Conservation (phyloP, 2,329 filamentous ascomycete genomes). For the Verticillium alfalfae region DNA sequence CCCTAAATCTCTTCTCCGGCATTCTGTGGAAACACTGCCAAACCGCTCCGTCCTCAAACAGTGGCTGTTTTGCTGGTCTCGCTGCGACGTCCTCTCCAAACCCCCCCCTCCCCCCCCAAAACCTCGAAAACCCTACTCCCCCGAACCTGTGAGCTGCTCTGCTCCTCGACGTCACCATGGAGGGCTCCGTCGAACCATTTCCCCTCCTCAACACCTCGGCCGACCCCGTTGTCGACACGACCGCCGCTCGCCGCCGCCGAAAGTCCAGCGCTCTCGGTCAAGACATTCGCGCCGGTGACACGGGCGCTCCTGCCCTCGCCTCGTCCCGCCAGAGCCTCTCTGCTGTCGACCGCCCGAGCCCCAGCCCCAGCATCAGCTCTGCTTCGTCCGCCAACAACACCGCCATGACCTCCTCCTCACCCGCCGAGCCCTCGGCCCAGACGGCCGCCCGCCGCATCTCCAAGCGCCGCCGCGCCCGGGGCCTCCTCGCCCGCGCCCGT, state of each 20-base stretch:
- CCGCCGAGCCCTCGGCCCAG: not conserved
- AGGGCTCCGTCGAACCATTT: conserved; percentile 41
- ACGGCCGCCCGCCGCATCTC: conserved; percentile 34
- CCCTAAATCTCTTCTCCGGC: no score
- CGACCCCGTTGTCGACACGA: conserved; percentile 28
- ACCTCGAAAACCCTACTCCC: not conserved
- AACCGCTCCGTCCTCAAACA: no score
- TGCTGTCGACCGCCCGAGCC: not conserved
- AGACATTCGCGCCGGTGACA: conserved; percentile 50
- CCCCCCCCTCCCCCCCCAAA: not conserved
- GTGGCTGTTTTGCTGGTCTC: no score
- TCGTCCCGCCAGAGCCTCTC: conserved; percentile 24
- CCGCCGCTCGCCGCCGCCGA: conserved; percentile 37
- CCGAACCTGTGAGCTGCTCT: not conserved
- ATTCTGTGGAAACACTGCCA: no score
- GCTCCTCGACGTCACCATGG: not conserved
- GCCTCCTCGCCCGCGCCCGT: conserved; percentile 38
- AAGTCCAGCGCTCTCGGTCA: conserved; percentile 51
- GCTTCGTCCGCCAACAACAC: not conserved
- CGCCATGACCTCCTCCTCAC: not conserved
- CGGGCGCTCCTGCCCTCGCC: conserved; percentile 48
- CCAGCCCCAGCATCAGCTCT: not conserved
- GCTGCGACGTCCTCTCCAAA: no score
- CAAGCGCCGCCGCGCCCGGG: conserved; percentile 50
- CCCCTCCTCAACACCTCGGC: conserved; percentile 46